Evolutionary conservation across 345 rosid genomes (phyloP).

Genomic region (Clausena lansium): DNA sequence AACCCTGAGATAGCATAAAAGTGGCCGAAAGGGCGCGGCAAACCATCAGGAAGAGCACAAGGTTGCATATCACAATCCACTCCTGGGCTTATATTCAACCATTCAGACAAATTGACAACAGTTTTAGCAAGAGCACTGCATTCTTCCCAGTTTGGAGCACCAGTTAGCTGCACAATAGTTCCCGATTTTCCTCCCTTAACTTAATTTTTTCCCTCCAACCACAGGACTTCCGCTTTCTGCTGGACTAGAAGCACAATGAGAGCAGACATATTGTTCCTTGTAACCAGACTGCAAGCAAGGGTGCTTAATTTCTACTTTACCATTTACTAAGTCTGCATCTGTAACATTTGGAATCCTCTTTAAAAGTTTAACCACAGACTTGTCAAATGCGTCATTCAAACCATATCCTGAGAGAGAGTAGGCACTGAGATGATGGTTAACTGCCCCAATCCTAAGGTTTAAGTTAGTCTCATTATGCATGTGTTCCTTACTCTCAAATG

Average conservation of each 20-base stretch:
- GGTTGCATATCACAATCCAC: slow-evolving; percentile 89
- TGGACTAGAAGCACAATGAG: slow-evolving; percentile 56
- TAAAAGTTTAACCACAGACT: slow-evolving; percentile 67
- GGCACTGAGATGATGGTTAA: slow-evolving; percentile 82
- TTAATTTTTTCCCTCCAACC: slow-evolving; percentile 28
- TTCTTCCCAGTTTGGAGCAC: slow-evolving; percentile 85
- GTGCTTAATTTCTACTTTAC: slow-evolving; percentile 71
- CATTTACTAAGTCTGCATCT: slow-evolving; percentile 40
- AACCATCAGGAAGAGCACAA: slow-evolving; percentile 72
- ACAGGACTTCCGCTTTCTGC: slow-evolving; percentile 46
- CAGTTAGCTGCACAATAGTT: slow-evolving; percentile 59
- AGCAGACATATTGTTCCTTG: slow-evolving; percentile 63
- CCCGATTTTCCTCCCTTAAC: slow-evolving; percentile 64
- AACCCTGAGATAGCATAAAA: slow-evolving; percentile 94
- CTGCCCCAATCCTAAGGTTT: slow-evolving; percentile 75
- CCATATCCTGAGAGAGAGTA: slow-evolving; percentile 98
- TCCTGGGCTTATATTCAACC: slow-evolving; percentile 65
- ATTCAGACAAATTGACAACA: slow-evolving; percentile 85
- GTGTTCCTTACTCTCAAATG: slow-evolving; percentile 74
- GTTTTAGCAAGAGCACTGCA: slow-evolving; percentile 77
- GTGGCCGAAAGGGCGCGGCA: slow-evolving; percentile 85
- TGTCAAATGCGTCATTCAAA: slow-evolving; percentile 96
- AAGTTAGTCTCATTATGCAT: slow-evolving; percentile 57
- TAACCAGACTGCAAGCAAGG: slow-evolving; percentile 94
- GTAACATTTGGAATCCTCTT: slow-evolving; percentile 43